These are phyloP conservation scores for Penicillium hesseltinei DNA, from an alignment of 2,329 filamentous ascomycete species.

Conservation along the genomic window DNA sequence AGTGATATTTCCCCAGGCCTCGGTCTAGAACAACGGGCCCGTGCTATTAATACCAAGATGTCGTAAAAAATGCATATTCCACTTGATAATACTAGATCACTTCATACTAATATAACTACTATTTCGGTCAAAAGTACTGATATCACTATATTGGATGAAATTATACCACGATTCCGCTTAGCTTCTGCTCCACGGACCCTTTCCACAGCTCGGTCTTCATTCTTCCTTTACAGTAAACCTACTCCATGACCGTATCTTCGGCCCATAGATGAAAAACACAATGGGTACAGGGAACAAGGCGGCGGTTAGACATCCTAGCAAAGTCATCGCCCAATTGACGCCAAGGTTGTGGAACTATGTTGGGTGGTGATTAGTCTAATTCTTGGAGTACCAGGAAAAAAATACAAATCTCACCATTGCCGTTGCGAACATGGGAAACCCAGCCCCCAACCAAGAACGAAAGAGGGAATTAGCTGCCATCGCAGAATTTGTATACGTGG, in stretches of 20 bases:
- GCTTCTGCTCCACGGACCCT: neutral
- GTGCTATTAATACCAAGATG: too few relatives aligned
- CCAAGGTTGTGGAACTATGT: conserved; percentile 30
- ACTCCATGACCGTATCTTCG: conserved; percentile 41
- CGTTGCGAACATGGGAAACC: conserved; percentile 31
- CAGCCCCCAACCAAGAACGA: conserved; percentile 28
- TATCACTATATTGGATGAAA: neutral
- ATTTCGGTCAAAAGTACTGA: too few relatives aligned
- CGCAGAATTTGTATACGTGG: conserved; percentile 31
- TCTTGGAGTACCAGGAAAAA: neutral
- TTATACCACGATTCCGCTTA: too few relatives aligned
- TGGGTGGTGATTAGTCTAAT: neutral
- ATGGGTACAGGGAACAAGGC: conserved; percentile 43
- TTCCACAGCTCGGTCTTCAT: neutral
- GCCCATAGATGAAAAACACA: conserved; percentile 45
- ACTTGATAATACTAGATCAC: neutral
- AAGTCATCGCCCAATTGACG: conserved; percentile 29
- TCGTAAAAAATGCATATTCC: neutral
- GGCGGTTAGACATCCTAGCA: conserved; percentile 29
- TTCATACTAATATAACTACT: neutral
- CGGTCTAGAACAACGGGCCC: too few relatives aligned
- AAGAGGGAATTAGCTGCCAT: conserved; percentile 36
- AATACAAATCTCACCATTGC: conserved; percentile 8
- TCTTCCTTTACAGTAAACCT: conserved; percentile 28
- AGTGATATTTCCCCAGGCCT: too few relatives aligned